Evolutionary conservation across 345 rosid genomes (phyloP).

Genomic region (Salix purpurea): DNA sequence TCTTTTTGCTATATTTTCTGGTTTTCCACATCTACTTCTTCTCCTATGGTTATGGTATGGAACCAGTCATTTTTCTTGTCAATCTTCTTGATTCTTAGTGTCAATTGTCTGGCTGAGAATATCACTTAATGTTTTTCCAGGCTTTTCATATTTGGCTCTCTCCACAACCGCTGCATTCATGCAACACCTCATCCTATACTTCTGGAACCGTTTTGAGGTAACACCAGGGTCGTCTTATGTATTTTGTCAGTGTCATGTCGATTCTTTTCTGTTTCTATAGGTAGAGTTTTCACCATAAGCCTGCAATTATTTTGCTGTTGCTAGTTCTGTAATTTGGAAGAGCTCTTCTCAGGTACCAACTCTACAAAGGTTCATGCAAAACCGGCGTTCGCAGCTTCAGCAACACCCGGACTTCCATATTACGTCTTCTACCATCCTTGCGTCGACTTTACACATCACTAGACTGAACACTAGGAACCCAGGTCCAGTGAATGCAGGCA

Average conservation of each 20-base stretch:
- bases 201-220: conserved; percentile 99
- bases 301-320: neutral
- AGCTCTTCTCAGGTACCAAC: conserved; percentile 68
- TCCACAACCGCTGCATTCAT: conserved; percentile 87
- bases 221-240: neutral
- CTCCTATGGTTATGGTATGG: conserved; percentile 82
- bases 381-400: conserved; percentile 70
- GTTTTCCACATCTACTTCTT: conserved; percentile 98
- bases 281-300: neutral
- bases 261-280: neutral
- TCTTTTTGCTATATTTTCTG: conserved; percentile 92
- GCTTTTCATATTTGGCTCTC: conserved; percentile 92
- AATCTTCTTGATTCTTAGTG: neutral
- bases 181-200: conserved; percentile 92
- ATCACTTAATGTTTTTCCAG: conserved; percentile 32
- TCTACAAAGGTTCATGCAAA: conserved; percentile 78
- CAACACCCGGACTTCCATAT: conserved; percentile 92
- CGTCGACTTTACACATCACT: conserved; percentile 91
- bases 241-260: neutral
- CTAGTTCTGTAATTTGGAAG: neutral
- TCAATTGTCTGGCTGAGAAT: neutral
- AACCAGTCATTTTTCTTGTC: neutral
- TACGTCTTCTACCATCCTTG: conserved; percentile 90
- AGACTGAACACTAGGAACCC: conserved; percentile 68
- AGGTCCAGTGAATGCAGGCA: conserved; percentile 39